Conservation (phyloP, 1,284 basidiomycete genomes). For the Sanghuangporus weigelae region DNA sequence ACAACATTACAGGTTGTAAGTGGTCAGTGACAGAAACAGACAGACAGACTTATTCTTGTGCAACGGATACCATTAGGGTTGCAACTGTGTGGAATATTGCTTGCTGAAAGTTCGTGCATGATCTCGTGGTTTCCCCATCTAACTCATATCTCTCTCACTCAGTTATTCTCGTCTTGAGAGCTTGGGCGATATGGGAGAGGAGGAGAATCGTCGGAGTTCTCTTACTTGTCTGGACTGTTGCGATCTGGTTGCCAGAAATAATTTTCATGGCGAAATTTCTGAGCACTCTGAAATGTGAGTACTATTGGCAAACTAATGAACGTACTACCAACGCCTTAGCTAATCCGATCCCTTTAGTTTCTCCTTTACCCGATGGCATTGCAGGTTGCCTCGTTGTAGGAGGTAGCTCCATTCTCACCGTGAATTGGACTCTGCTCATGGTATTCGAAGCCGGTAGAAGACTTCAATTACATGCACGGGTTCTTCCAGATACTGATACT, state of each 20-base stretch:
- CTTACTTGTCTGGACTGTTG: background rate
- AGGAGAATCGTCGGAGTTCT: background rate
- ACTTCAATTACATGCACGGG: background rate
- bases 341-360: background rate
- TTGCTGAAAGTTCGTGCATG: background rate
- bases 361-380: background rate
- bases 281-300: background rate
- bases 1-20: conserved; percentile 4
- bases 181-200: conserved; percentile 8
- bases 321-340: background rate
- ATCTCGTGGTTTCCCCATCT: too few species aligned
- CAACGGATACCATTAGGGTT: background rate
- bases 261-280: background rate
- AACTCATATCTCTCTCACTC: too few species aligned
- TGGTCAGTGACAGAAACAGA: background rate
- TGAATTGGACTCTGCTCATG: conserved; percentile 9
- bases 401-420: background rate
- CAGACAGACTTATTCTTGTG: background rate
- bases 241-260: conserved; percentile 1
- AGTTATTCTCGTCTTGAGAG: conserved; percentile 3
- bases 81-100: background rate
- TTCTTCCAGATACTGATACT: background rate
- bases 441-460: conserved; percentile 2
- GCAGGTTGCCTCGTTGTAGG: conserved; percentile 2
- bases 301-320: background rate